These are phyloP conservation scores for Acanthochlamys bracteata DNA, from an alignment of 106 monocot genomes.

Conservation along the genomic window DNA sequence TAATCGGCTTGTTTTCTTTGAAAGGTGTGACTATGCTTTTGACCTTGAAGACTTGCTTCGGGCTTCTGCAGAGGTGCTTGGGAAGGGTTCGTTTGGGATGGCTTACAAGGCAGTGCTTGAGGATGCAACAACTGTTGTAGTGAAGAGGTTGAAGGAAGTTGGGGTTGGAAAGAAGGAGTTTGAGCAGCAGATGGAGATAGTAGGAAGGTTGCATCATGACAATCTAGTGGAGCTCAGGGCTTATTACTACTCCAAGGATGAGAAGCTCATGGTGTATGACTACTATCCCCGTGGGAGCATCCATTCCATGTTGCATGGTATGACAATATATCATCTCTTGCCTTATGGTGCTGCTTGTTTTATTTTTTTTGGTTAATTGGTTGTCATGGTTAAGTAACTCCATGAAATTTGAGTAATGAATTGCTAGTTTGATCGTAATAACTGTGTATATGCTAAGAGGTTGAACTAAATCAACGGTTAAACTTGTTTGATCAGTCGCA, in stretches of 20 bases:
- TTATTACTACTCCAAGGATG: constrained; percentile 92
- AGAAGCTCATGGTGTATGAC: constrained; percentile 78
- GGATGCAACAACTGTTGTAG: constrained; percentile 76
- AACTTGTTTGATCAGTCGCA: too few relatives aligned
- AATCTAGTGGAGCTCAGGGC: constrained; percentile 67
- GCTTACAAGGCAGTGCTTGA: constrained; percentile 76
- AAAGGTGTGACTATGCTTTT: constrained; percentile 53
- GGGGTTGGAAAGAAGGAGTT: constrained; percentile 67
- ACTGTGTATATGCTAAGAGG: too few relatives aligned
- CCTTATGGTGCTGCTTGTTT: neutral
- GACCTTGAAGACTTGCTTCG: constrained; percentile 75
- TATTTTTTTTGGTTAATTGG: neutral
- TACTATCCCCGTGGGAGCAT: constrained; percentile 56
- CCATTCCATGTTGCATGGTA: constrained; percentile 70
- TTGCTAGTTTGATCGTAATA: too few relatives aligned
- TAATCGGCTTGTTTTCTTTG: constrained; percentile 73
- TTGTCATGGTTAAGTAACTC: too few relatives aligned
- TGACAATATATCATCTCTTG: neutral
- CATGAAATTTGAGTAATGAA: too few relatives aligned
- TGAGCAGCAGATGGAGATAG: constrained; percentile 87
- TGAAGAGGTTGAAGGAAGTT: constrained; percentile 90
- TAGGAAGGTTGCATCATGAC: constrained; percentile 61
- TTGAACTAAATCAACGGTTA: too few relatives aligned
- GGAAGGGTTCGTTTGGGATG: constrained; percentile 77
- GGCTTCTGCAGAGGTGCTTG: constrained; percentile 82